These are phyloP conservation scores for Microdochium paspali DNA, from an alignment of 2,329 filamentous ascomycete species.

Conservation along the genomic window DNA sequence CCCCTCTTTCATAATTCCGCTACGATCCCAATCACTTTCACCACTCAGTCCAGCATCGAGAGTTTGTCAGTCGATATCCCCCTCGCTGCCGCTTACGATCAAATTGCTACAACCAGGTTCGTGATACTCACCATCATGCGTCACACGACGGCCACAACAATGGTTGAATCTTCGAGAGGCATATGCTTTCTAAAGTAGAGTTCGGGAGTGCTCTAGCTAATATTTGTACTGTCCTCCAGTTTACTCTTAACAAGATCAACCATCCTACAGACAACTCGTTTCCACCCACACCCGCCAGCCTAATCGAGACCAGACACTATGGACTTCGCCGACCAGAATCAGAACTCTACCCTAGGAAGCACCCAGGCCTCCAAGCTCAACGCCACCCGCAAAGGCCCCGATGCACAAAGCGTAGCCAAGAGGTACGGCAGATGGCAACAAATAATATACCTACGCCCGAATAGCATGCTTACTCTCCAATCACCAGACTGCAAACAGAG, in stretches of 20 bases:
- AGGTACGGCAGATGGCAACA: constrained; percentile 39
- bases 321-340: constrained; percentile 51
- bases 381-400: constrained; percentile 45
- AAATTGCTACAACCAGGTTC: not conserved
- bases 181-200: not conserved
- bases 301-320: constrained; percentile 19
- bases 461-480: not conserved
- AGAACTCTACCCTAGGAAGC: constrained; percentile 58
- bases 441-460: not conserved
- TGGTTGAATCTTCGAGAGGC: not conserved
- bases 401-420: constrained; percentile 69
- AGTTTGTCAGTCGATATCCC: not conserved
- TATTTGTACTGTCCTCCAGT: too few species aligned
- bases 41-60: too few species aligned
- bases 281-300: too few species aligned
- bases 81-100: not conserved
- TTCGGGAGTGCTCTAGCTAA: not conserved
- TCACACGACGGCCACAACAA: not conserved
- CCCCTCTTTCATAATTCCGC: too few species aligned
- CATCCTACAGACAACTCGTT: too few species aligned
- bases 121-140: not conserved
- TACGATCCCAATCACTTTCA: too few species aligned
- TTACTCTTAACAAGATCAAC: too few species aligned
- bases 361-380: constrained; percentile 53
- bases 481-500: constrained; percentile 77